Evolutionary conservation across 129 eudicot genomes (phyloP), one percentile per base, ranked within the genome.

Genomic region (Centrapalus pauciflorus): DNA sequence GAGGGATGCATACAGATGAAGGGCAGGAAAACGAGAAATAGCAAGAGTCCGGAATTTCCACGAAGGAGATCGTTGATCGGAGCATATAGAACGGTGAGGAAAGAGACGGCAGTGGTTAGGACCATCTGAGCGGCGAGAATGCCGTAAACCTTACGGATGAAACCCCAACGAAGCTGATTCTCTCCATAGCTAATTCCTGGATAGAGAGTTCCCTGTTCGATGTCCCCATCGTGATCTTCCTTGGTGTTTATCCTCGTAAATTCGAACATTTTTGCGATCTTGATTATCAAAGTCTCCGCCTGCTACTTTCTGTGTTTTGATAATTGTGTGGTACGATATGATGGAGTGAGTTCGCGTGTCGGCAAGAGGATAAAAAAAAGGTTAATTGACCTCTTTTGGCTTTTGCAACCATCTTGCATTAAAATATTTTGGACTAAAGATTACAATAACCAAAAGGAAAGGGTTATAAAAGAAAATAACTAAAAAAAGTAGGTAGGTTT

Each of bases 121-220:
- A 89, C 68, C 86, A 94, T 76, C 85, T 89, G 99, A 1, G 92
- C 89, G 25, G 96, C 76, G 61, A 93, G 83, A 55, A 94, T 94
- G 0, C 93, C 95, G 81, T 94, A 94, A 4, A 94, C 99, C 58
- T 94, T 94, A 75, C 93, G 97, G 48, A 94, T 94, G 76, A 94
- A 94, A 0, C 97, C 99, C 99, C 99, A 89, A 32, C 97, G 93
- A 24, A 94, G 93, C 75, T 78, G 76, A 27, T 86, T 94, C 63
- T 94, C 99, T 8, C 93, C 99, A 69, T 76, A 58, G 61, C 92
- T 83, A 40, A 94, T 70, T 0, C 99, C 97, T 5, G 99, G 99
- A 55, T 94, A 94, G 5, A 94, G 73, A 7, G 78, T 77, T n/a
- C 89, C 99, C 8, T 79, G 90, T 28, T 89, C 97, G 5, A 86